These are phyloP conservation scores for Fusarium beomiforme DNA, from an alignment of 2,329 filamentous ascomycete species.

Conservation along the genomic window DNA sequence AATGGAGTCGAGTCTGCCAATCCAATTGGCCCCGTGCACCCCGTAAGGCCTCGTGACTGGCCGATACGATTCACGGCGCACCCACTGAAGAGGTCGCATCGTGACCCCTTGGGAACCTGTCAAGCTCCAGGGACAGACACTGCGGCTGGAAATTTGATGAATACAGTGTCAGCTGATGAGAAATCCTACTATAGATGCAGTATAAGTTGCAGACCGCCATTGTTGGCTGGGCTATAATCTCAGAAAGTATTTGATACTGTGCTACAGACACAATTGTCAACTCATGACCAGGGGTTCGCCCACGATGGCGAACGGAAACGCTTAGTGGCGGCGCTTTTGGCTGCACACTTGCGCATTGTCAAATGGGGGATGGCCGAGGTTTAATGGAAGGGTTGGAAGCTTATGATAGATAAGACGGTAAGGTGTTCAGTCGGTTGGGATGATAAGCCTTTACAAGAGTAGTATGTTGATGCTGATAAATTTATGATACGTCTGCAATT, in stretches of 20 bases:
- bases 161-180: slow-evolving; percentile 35
- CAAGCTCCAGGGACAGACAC: not conserved
- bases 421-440: not conserved
- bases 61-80: slow-evolving; percentile 20
- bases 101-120: slow-evolving; percentile 33
- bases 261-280: not conserved
- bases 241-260: slow-evolving; percentile 11
- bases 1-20: slow-evolving; percentile 29
- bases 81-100: slow-evolving; percentile 32
- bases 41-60: slow-evolving; percentile 42
- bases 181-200: slow-evolving; percentile 18
- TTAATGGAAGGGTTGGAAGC: not conserved
- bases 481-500: slow-evolving; percentile 2
- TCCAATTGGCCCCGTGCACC: slow-evolving; percentile 44
- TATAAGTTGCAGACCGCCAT: slow-evolving; percentile 30
- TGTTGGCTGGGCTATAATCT: slow-evolving; percentile 1
- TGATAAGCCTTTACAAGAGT: not conserved
- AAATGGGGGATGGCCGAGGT: slow-evolving; percentile 12
- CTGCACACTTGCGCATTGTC: slow-evolving; percentile 8
- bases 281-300: slow-evolving; percentile 18
- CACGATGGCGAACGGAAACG: slow-evolving; percentile 18
- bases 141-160: slow-evolving; percentile 1
- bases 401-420: not conserved
- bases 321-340: slow-evolving; percentile 26
- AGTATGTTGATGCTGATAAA: not conserved